Evolutionary conservation across 2,329 filamentous ascomycete genomes (phyloP), one percentile per base, ranked within the genome.

Genomic region (Verticillium longisporum): DNA sequence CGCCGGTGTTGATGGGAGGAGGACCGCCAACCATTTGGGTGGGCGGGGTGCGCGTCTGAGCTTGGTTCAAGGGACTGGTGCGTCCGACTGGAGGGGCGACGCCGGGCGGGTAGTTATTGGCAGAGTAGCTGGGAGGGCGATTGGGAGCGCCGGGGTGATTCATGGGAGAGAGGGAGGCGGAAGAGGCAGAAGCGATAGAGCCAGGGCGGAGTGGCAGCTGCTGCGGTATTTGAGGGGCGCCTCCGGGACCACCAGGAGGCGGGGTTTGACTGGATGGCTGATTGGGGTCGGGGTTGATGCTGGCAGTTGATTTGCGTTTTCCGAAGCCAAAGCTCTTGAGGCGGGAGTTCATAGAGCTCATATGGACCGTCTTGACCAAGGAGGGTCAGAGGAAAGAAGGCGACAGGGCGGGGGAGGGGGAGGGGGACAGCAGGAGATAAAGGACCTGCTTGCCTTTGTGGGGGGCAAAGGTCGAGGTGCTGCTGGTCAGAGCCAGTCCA

Each of bases 251-350:
- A 57, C 36, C 62, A 53, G 65, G 65, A 61, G 70, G 68, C 62
- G 73, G 57, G 26, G 72, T 77, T 72, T 74, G 73, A 45, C 62
- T 60, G 33, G 57, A 45, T 13, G 55, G 55, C n/a, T 63, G 61
- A 58, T 61, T 64, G 61, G 62, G 63, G 55, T 82, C 77, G 73
- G 77, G 72, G 72, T 75, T 77, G 70, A 84, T 83, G 75, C 81
- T 85, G 74, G 82, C 81, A 70, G 81, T 81, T 71, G 88, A 88
- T 81, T 87, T 90, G 77, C 89, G 88, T 84, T 90, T 91, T 79
- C 88, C 88, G 82, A 91, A 89, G 78, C 89, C 88, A 80, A 92
- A 83, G 82, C 85, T 84, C 82, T 90, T 90, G 76, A 91, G 86
- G 78, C 88, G 87, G 75, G 86, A 85, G 82, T 90, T 91, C 85